Base-by-base conservation (phyloP, 2,329 filamentous ascomycete genomes). In the Aureobasidium lini region DNA sequence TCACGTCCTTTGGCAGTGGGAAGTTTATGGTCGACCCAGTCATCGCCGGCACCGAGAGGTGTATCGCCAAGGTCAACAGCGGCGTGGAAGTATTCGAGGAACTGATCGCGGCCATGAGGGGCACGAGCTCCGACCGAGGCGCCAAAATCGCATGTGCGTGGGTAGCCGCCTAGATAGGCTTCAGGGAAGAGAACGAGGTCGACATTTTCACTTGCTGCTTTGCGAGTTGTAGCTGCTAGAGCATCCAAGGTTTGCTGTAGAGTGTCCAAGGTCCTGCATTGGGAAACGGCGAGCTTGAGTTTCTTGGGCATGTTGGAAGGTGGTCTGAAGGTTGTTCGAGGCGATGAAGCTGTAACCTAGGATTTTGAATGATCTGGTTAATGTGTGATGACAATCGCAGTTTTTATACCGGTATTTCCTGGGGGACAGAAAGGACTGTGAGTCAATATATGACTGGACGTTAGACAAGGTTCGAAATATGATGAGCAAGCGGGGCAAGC, bases 121-220 rank as follows among this genome's bases (percentile, higher is more conserved):
- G 81, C 80, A 39, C 92, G 85, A 15, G 80, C 78, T 4, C 92
- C 92, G 6, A 96, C 79, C 1, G 82, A 80, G 48, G 84, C 85
- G 4, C 91, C 91, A 68, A 96, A 96, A 53, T 78, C 77, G 63
- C 86, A 86, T 16, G 87, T 90, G 10, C 92, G 87, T 16, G 93
- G 93, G 70, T 96, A 96, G 1, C 92, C 93, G 48, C 93, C 93
- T 1, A 96, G 81, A 70, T 90, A 96, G 23, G 92, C 92, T 76
- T 97, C 92, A 0, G 93, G 93, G 62, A 96, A 92, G 56, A 96
- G 84, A 31, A 96, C 79, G 52, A 96, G 79, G 70, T 94, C 77
- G 15, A 84, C 77, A 49, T 76, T 77, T 43, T 76, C 72, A 11
- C 71, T 79, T 3, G 85, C 82, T n/a, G 91, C 91, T 37, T 79